Evolutionary conservation across 352 stramenopile species (phyloP).

Genomic region (Phytophthora agathidicida): DNA sequence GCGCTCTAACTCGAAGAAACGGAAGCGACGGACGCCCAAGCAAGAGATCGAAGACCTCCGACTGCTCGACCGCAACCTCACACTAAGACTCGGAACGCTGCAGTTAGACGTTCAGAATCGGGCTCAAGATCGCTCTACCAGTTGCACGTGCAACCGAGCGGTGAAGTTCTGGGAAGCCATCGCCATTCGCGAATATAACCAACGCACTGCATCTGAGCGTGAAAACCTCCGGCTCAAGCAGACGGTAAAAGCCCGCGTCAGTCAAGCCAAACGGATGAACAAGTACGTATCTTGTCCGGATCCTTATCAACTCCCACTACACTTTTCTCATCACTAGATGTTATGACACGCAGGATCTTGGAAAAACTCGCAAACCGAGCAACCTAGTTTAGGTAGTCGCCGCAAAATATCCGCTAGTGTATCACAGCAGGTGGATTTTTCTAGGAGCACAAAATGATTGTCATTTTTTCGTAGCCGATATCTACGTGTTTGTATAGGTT

Average conservation of each 20-base stretch:
- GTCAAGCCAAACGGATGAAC: slow-evolving; percentile 5
- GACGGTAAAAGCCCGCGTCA: slow-evolving; percentile 1
- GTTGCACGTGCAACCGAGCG: no score
- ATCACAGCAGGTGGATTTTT: no score
- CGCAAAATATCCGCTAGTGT: no score
- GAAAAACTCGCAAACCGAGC: no score
- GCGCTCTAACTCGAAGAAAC: neutral
- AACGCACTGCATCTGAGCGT: slow-evolving; percentile 5
- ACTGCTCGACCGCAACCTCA: slow-evolving; percentile 9
- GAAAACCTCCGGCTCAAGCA: slow-evolving; percentile 11
- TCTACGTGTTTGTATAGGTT: no score
- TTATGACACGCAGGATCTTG: no score
- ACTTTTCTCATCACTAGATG: no score
- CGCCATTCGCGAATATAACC: slow-evolving; percentile 6
- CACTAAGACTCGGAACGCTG: neutral
- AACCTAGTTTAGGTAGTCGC: no score
- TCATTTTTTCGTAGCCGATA: no score
- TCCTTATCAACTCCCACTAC: no score
- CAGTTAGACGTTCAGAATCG: neutral
- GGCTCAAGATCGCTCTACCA: neutral
- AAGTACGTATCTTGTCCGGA: slow-evolving; percentile 1
- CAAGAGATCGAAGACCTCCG: slow-evolving; percentile 13
- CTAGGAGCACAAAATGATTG: no score
- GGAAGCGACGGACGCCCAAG: slow-evolving; percentile 11
- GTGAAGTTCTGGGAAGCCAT: neutral